Evolutionary conservation across 1,139 yeast species (phyloP).

Genomic region (Candida tunisiensis): DNA sequence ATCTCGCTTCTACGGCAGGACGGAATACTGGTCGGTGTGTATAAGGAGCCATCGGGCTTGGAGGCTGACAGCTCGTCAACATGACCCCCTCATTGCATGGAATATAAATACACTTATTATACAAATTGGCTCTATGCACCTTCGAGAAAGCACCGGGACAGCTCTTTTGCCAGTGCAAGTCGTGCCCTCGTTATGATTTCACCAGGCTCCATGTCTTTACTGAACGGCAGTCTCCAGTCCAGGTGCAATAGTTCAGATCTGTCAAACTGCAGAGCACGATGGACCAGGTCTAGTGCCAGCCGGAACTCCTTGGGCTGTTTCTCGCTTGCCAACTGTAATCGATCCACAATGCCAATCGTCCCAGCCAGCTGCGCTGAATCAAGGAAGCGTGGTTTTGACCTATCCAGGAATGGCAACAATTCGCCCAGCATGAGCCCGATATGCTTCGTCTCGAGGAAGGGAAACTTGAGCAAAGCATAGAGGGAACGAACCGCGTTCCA

Average conservation of each 20-base stretch:
- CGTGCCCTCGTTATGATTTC: constrained; percentile 6
- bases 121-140: constrained; percentile 4
- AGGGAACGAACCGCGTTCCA: constrained; percentile 23
- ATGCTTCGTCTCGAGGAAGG: constrained; percentile 44
- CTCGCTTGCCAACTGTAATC: constrained; percentile 20
- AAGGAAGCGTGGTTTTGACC: constrained; percentile 8
- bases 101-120: background rate
- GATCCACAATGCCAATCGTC: constrained; percentile 32
- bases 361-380: constrained; percentile 25
- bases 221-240: constrained; percentile 5
- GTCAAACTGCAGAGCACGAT: constrained; percentile 3
- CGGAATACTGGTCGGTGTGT: constrained; percentile 7
- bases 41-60: no score
- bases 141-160: constrained; percentile 10
- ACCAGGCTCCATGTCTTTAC: background rate
- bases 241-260: constrained; percentile 1
- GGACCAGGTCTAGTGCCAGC: constrained; percentile 5
- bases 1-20: constrained; percentile 2
- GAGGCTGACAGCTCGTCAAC: no score
- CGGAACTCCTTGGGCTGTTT: constrained; percentile 5
- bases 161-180: constrained; percentile 8
- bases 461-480: constrained; percentile 35
- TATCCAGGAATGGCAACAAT: constrained; percentile 10
- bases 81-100: background rate
- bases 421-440: constrained; percentile 22